phyloP scores from a whole-genome alignment of 495 filamentous ascomycete genomes.

The Talaromyces nanjingensis region DNA sequence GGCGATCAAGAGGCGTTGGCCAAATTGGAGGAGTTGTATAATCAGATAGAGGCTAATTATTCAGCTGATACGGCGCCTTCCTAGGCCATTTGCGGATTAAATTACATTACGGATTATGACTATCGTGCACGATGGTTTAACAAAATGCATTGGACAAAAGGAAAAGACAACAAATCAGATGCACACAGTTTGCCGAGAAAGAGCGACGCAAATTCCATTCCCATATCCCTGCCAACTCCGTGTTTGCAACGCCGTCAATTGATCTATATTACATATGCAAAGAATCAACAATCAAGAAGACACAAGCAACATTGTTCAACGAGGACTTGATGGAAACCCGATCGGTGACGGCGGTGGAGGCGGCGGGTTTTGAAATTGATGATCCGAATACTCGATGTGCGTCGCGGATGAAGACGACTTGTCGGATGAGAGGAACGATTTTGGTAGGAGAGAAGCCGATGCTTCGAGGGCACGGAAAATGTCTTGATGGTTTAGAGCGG shows the following conservation, averaged over 20 bases:
- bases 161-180: not conserved
- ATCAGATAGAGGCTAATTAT: constrained; percentile 12
- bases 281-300: not conserved
- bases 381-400: not conserved
- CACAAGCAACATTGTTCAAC: not conserved
- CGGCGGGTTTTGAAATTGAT: constrained; percentile 28
- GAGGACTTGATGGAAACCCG: constrained; percentile 19
- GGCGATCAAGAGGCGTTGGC: constrained; percentile 30
- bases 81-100: not conserved
- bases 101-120: not conserved
- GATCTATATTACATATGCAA: not conserved
- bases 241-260: not conserved
- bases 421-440: constrained; percentile 12
- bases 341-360: constrained; percentile 45
- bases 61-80: not conserved
- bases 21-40: constrained; percentile 25
- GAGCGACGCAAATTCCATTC: not conserved
- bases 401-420: constrained; percentile 1
- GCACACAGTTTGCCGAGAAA: not conserved
- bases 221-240: not conserved
- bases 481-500: constrained; percentile 21
- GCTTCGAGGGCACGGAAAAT: constrained; percentile 35
- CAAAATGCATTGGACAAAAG: not conserved
- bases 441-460: constrained; percentile 24
- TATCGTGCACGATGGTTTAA: not conserved